Conservation (phyloP, 768 basidiomycete genomes). For the Russula olivacea region DNA sequence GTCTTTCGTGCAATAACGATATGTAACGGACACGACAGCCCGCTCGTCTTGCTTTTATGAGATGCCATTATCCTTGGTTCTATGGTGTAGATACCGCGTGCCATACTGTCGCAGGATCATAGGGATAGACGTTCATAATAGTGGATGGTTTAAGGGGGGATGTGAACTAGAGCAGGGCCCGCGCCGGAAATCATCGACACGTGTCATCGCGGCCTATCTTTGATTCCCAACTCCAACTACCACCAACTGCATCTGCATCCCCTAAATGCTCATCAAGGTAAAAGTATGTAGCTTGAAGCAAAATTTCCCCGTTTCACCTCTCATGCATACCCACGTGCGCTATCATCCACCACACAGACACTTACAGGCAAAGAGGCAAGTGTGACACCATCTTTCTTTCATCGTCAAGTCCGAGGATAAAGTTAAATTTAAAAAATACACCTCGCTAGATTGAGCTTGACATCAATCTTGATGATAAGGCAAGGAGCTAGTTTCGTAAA, state of each 20-base stretch:
- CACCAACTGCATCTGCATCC: not conserved
- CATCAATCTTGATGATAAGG: constrained; percentile 87
- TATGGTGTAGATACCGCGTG: no score
- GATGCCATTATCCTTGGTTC: no score
- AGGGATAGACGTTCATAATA: no score
- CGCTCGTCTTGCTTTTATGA: no score
- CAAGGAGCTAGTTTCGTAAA: constrained; percentile 25
- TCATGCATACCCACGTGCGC: not conserved
- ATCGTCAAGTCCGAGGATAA: not conserved
- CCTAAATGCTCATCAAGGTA: constrained; percentile 79
- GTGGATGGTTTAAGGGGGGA: no score
- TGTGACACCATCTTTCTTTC: constrained; percentile 4
- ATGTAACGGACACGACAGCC: no score
- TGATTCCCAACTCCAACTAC: no score
- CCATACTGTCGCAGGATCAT: no score
- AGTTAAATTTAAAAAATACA: not conserved
- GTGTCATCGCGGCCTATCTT: no score
- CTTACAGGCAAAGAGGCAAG: constrained; percentile 94
- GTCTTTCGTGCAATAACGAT: no score
- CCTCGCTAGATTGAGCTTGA: constrained; percentile 82
- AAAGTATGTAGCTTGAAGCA: constrained; percentile 46
- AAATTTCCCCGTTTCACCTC: not conserved
- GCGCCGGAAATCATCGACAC: no score
- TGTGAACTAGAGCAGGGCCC: no score
- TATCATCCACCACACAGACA: constrained; percentile 46